Evolutionary conservation across 1,284 basidiomycete genomes (phyloP).

Genomic region (Clitocybe nebularis): DNA sequence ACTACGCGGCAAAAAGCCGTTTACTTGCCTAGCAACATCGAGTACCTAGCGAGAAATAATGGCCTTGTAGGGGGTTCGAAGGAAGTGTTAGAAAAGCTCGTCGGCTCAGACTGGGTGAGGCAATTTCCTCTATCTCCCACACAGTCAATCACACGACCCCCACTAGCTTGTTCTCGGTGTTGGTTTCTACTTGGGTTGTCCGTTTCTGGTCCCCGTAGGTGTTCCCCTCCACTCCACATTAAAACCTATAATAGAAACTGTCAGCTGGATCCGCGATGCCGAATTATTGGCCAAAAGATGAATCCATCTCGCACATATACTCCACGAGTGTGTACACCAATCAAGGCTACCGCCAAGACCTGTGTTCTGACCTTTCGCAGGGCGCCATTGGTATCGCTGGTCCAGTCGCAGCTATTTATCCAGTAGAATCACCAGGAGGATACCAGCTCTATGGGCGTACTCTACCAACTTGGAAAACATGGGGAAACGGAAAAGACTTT

Average conservation of each 20-base stretch:
- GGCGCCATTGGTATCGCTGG: slow-evolving; percentile 65
- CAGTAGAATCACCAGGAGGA: slow-evolving; percentile 15
- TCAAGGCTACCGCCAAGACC: not conserved
- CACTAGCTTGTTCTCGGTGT: slow-evolving; percentile 54
- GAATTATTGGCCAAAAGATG: slow-evolving; percentile 62
- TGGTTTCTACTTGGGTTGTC: slow-evolving; percentile 60
- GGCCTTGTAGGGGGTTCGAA: slow-evolving; percentile 41
- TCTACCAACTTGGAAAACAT: slow-evolving; percentile 58
- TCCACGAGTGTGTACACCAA: slow-evolving; percentile 40
- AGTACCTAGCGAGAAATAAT: slow-evolving; percentile 65
- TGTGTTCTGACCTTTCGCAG: slow-evolving; percentile 25
- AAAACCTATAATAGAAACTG: not conserved
- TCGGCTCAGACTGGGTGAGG: slow-evolving; percentile 47
- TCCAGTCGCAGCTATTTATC: slow-evolving; percentile 38
- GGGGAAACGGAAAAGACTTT: slow-evolving; percentile 53
- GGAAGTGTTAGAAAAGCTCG: slow-evolving; percentile 43
- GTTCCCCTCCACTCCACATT: not conserved
- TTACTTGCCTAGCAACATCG: slow-evolving; percentile 66
- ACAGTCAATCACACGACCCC: not conserved
- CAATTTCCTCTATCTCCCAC: not conserved
- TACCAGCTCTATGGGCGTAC: slow-evolving; percentile 30
- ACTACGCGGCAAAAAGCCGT: slow-evolving; percentile 53
- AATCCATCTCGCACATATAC: slow-evolving; percentile 62
- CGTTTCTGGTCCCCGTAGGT: slow-evolving; percentile 55
- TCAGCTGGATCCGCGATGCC: slow-evolving; percentile 59